phyloP scores from a whole-genome alignment of 768 basidiomycete species.

The Tricholoma bakamatsutake region DNA sequence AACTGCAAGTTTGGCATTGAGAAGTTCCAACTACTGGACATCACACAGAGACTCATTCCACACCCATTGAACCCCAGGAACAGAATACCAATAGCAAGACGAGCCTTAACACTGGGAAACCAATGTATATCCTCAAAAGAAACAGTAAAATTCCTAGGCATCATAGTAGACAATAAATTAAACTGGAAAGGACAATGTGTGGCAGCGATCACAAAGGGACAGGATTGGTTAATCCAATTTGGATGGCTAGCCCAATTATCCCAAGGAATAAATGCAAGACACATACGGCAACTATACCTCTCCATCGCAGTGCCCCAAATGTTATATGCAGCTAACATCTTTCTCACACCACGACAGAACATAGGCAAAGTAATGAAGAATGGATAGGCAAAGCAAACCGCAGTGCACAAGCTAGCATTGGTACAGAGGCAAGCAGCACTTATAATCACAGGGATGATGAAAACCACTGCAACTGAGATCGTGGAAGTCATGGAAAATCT shows the following conservation, averaged over 20 bases:
- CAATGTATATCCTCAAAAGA: slow-evolving; percentile 1
- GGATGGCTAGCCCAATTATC: slow-evolving; percentile 17
- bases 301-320: no score
- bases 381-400: not conserved
- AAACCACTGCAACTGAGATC: slow-evolving; percentile 3
- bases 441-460: not conserved
- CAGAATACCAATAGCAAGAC: not conserved
- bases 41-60: no score
- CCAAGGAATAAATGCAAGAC: not conserved
- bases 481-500: not conserved
- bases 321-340: not conserved
- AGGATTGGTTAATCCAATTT: slow-evolving; percentile 11
- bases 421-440: not conserved
- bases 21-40: no score
- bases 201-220: slow-evolving; percentile 14
- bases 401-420: not conserved
- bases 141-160: no score
- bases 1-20: no score
- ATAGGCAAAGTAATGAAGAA: not conserved
- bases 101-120: no score
- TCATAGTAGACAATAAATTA: no score
- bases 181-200: slow-evolving; percentile 4
- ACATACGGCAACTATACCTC: no score
- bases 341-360: not conserved
- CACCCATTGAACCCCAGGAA: no score